Evolutionary conservation across 345 rosid genomes (phyloP), one percentile per base, ranked within the genome.

Genomic region (Syzygium aqueum): DNA sequence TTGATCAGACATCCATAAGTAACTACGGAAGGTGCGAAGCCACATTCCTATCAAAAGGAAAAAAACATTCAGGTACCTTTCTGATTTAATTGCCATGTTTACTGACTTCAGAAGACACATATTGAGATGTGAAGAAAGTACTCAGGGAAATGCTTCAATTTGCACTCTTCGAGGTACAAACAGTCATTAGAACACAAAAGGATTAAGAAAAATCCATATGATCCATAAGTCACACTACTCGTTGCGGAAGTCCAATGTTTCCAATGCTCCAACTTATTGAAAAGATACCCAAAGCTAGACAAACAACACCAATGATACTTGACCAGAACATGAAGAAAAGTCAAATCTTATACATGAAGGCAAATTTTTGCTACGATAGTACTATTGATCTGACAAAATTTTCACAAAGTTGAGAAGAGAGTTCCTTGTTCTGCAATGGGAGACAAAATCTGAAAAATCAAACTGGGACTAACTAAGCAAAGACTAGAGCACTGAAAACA

Each of bases 1-100:
- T 96, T 97, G 67, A 97, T 93, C 90, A 97, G 95, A 87, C 99
- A 95, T 53, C 99, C 99, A 91, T 94, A 96, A 85, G 95, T 97
- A 90, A 97, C 92, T 88, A 97, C 92, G 57, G 99, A 92, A 86
- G 98, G 99, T 77, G 93, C 86, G 91, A 95, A 94, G 88, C 99
- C 99, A 88, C 96, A 95, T 95, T 97, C 98, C 99, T 84, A 84
- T 84, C 56, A 50, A 51, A 84, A 49, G 51, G 54, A 4, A 51
- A 83, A 43, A 84, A 43, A n/a, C 80, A 33, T 33, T 73, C 80
- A 73, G 80, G 80, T 73, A 73, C 80, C 80, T 17, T 33, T 33
- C 46, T 73, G 49, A 73, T 73, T 16, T 25, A 4, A 73, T 73
- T 73, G 80, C 80, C 49, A 33, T 67, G 78, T 67, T 14, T 17